Conservation (phyloP, 2,329 filamentous ascomycete genomes). For the Penicillium capsulatum region DNA sequence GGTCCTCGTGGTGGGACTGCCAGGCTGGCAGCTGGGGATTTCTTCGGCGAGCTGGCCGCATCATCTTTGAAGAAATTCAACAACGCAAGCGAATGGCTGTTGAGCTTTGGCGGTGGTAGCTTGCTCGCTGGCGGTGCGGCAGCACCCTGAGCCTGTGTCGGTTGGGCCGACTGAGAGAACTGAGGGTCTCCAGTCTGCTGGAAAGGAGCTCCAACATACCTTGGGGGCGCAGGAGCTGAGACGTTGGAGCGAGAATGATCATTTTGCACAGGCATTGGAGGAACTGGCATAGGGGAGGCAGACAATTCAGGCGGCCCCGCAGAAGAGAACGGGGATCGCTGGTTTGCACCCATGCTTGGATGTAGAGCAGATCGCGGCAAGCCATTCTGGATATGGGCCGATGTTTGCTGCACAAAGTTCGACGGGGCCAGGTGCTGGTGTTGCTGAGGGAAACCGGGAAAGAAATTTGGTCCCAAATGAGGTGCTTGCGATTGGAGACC, state of each 20-base stretch:
- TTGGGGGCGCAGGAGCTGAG: conserved; percentile 13
- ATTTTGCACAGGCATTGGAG: conserved; percentile 22
- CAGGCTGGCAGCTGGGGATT: conserved; percentile 12
- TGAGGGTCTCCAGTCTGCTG: conserved; percentile 46
- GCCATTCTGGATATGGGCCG: conserved; percentile 13
- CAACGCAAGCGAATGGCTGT: conserved; percentile 54
- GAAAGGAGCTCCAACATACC: conserved; percentile 41
- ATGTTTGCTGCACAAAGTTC: conserved; percentile 26
- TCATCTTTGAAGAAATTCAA: conserved; percentile 55
- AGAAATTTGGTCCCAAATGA: conserved; percentile 48
- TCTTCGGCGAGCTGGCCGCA: conserved; percentile 25
- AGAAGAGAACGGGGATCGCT: conserved; percentile 9
- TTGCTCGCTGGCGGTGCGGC: conserved; percentile 54
- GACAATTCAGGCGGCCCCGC: conserved; percentile 18
- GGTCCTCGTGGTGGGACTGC: conserved; percentile 9
- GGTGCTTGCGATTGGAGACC: conserved; percentile 52
- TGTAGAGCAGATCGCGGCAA: conserved; percentile 11
- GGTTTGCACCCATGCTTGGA: conserved; percentile 7
- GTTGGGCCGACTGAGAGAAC: conserved; percentile 38
- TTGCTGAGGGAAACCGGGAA: conserved; percentile 36
- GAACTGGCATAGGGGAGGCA: conserved; percentile 21
- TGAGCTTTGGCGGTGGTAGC: conserved; percentile 56
- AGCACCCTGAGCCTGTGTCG: conserved; percentile 38
- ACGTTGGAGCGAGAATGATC: conserved; percentile 20
- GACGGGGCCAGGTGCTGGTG: conserved; percentile 27